phyloP scores from a whole-genome alignment of 306 rosid species.

The Bauhinia variegata region DNA sequence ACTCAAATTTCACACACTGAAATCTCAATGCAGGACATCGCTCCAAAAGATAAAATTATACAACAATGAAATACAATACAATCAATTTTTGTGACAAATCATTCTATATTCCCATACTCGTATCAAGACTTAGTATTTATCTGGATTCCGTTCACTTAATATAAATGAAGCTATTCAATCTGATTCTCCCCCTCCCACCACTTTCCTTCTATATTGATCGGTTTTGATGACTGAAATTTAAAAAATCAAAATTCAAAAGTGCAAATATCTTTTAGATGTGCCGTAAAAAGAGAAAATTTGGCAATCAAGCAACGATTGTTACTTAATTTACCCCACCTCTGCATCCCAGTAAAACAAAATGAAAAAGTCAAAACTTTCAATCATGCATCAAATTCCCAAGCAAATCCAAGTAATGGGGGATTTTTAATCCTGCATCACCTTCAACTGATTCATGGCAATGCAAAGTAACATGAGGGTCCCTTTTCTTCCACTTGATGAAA shows the following conservation, averaged over 20 bases:
- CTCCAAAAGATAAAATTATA: too few relatives aligned
- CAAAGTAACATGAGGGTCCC: slow-evolving; percentile 80
- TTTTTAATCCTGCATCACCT: slow-evolving; percentile 45
- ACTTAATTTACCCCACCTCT: too few relatives aligned
- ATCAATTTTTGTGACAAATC: too few relatives aligned
- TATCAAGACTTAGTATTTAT: neutral
- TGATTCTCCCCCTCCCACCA: neutral
- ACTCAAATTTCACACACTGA: too few relatives aligned
- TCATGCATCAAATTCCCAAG: neutral
- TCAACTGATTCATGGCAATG: slow-evolving; percentile 90
- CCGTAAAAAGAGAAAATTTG: neutral
- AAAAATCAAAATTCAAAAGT: neutral
- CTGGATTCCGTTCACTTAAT: neutral
- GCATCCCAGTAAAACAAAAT: neutral
- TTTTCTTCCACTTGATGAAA: slow-evolving; percentile 88
- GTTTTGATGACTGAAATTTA: too few relatives aligned
- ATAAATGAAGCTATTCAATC: neutral
- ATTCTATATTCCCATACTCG: neutral
- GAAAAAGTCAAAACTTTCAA: neutral
- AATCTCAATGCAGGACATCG: too few relatives aligned
- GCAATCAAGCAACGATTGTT: neutral
- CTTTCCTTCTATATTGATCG: neutral
- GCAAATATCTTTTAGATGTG: neutral
- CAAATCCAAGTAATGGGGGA: neutral
- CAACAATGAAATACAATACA: too few relatives aligned